These are phyloP conservation scores for Niebla homalea DNA, from an alignment of 495 filamentous ascomycete genomes.

Conservation along the genomic window DNA sequence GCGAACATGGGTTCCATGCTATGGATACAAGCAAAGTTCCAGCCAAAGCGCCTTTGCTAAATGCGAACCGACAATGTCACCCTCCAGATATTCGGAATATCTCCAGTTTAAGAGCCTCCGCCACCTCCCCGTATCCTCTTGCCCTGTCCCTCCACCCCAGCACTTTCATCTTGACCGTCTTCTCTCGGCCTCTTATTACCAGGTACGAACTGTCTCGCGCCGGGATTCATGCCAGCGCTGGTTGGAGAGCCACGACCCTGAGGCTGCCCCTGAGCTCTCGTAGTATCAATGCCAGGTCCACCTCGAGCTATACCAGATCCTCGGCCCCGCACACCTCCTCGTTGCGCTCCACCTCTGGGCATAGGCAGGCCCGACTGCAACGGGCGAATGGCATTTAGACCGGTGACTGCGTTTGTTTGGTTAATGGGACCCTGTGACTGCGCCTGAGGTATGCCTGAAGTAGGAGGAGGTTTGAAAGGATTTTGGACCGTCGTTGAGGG, in stretches of 20 bases:
- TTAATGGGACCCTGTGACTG: conserved; percentile 1
- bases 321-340: conserved; percentile 31
- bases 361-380: conserved; percentile 39
- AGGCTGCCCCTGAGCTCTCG: conserved; percentile 19
- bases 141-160: conserved; percentile 36
- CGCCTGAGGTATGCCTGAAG: conserved; percentile 1
- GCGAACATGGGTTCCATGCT: too few species aligned
- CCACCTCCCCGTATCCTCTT: conserved; percentile 39
- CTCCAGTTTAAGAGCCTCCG: conserved; percentile 20
- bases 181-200: conserved; percentile 55
- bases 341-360: conserved; percentile 29
- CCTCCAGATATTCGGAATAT: not conserved
- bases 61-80: not conserved
- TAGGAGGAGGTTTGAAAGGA: conserved; percentile 1
- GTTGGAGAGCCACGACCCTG: conserved; percentile 7
- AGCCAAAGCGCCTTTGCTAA: not conserved
- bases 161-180: conserved; percentile 40
- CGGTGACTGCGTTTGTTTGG: conserved; percentile 23
- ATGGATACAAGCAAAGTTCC: not conserved
- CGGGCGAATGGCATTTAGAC: conserved; percentile 25
- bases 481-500: not conserved
- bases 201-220: conserved; percentile 49
- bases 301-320: conserved; percentile 33
- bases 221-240: conserved; percentile 30
- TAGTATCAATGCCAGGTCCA: conserved; percentile 25